phyloP scores from a whole-genome alignment of 140 eudicot species.

The Oenanthe javanica region DNA sequence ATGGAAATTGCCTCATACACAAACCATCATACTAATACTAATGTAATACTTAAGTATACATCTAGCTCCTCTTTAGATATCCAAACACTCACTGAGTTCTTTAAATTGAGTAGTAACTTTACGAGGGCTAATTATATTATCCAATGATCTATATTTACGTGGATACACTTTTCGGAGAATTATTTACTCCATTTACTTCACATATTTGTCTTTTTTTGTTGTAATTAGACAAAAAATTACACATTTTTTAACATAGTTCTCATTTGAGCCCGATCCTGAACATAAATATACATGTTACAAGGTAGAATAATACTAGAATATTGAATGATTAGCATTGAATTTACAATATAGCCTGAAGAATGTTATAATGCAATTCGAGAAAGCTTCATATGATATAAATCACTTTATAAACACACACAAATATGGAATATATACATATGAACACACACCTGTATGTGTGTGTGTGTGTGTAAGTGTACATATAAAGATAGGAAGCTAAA shows the following conservation, averaged over 20 bases:
- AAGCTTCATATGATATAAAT: background rate
- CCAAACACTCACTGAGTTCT: background rate
- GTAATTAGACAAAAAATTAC: no score
- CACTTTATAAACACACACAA: no score
- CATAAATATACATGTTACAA: no score
- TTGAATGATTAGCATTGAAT: no score
- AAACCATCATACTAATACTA: background rate
- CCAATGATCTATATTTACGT: background rate
- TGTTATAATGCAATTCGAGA: background rate
- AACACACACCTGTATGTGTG: no score
- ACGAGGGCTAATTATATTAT: background rate
- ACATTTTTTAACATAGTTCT: no score
- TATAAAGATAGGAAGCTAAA: background rate
- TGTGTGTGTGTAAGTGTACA: no score
- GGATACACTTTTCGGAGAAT: background rate
- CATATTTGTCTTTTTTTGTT: no score
- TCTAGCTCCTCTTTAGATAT: background rate
- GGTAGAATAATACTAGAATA: no score
- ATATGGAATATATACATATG: no score
- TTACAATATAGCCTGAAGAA: background rate
- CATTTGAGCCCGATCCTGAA: no score
- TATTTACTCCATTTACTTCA: no score
- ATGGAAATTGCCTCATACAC: background rate
- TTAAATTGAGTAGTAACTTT: background rate
- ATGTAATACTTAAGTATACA: background rate